These are phyloP conservation scores for Raphanus raphanistrum DNA, from an alignment of 345 rosid genomes.

Conservation along the genomic window DNA sequence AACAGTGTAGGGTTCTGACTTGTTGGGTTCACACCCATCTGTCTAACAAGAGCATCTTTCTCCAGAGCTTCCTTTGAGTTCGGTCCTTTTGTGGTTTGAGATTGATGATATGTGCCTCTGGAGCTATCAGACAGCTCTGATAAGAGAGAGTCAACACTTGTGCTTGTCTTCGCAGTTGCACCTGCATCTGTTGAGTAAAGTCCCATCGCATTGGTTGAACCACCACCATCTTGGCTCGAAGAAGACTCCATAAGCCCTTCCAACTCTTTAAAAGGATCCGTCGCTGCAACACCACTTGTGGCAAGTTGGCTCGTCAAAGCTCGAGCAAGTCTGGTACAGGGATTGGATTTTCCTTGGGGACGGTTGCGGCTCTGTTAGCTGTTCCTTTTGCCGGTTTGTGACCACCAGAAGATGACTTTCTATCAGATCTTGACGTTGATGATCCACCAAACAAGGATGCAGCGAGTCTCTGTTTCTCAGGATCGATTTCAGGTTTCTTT, in stretches of 20 bases:
- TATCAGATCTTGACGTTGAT: slow-evolving; percentile 51
- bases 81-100: slow-evolving; percentile 62
- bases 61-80: slow-evolving; percentile 65
- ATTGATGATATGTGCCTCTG: slow-evolving; percentile 24
- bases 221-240: slow-evolving; percentile 37
- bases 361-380: slow-evolving; percentile 41
- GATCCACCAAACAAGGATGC: slow-evolving; percentile 91
- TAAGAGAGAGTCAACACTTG: slow-evolving; percentile 34
- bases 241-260: slow-evolving; percentile 77
- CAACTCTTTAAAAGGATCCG: slow-evolving; percentile 84
- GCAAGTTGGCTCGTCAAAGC: slow-evolving; percentile 62
- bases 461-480: slow-evolving; percentile 97
- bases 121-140: slow-evolving; percentile 39
- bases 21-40: slow-evolving; percentile 85
- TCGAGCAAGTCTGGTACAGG: slow-evolving; percentile 85
- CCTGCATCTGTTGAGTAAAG: slow-evolving; percentile 44
- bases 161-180: slow-evolving; percentile 37
- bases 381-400: slow-evolving; percentile 52
- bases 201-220: slow-evolving; percentile 40
- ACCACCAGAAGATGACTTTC: slow-evolving; percentile 55
- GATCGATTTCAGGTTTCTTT: slow-evolving; percentile 66
- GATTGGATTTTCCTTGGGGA: slow-evolving; percentile 43
- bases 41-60: slow-evolving; percentile 89
- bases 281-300: slow-evolving; percentile 38
- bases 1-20: slow-evolving; percentile 88